Evolutionary conservation across 805 yeast genomes (phyloP).

Genomic region (Ogataea pignaliae): DNA sequence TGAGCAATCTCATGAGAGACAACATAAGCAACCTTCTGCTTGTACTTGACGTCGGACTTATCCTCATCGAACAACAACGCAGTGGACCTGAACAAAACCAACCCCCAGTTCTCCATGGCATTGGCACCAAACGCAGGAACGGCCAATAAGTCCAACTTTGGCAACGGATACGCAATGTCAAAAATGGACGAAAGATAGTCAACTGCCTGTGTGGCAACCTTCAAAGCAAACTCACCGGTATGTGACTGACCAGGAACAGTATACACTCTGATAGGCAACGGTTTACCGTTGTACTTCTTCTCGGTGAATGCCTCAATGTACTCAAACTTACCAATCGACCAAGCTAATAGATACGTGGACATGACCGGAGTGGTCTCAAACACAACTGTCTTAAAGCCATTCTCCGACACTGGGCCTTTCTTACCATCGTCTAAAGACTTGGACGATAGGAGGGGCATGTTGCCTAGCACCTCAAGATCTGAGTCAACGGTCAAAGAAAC

Average conservation of each 20-base stretch:
- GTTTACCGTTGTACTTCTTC: constrained; percentile 35
- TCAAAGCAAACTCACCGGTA: constrained; percentile 45
- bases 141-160: constrained; percentile 76
- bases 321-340: constrained; percentile 57
- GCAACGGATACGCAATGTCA: constrained; percentile 65
- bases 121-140: constrained; percentile 78
- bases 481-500: constrained; percentile 35
- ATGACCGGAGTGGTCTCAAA: constrained; percentile 48
- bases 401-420: constrained; percentile 10
- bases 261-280: constrained; percentile 47
- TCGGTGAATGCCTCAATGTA: constrained; percentile 44
- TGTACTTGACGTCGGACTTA: constrained; percentile 45
- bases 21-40: constrained; percentile 75
- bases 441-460: constrained; percentile 37
- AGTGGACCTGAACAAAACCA: constrained; percentile 62
- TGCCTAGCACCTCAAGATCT: constrained; percentile 39
- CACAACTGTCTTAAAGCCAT: constrained; percentile 21
- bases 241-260: constrained; percentile 46
- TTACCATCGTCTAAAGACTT: constrained; percentile 20
- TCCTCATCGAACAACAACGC: constrained; percentile 47
- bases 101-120: constrained; percentile 92
- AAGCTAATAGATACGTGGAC: constrained; percentile 55
- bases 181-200: constrained; percentile 46
- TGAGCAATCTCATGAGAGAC: constrained; percentile 86
- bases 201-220: constrained; percentile 44